Conservation (phyloP, 257 asterid species). For the Echium plantagineum region DNA sequence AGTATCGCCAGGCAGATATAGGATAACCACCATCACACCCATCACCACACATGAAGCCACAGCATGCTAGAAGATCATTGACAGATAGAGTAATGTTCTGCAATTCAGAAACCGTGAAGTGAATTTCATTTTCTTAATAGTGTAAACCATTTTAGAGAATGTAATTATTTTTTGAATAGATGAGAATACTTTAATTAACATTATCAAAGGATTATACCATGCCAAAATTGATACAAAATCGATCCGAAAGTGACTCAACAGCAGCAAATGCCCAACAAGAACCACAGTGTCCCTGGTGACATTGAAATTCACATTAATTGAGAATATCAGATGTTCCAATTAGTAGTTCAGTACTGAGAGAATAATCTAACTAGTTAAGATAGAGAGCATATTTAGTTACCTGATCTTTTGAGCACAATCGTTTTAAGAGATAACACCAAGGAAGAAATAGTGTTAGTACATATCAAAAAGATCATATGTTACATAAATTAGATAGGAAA, state of each 20-base stretch:
- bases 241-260: conserved; percentile 81
- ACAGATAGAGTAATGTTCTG: conserved; percentile 82
- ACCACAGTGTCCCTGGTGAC: conserved; percentile 87
- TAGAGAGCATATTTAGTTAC: conserved; percentile 29
- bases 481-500: conserved; percentile 9
- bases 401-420: conserved; percentile 52
- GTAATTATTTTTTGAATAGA: not conserved
- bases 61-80: conserved; percentile 89
- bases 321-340: not conserved
- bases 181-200: not conserved
- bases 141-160: not conserved
- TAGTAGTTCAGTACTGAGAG: not conserved
- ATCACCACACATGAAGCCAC: conserved; percentile 85
- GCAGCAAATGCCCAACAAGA: conserved; percentile 99
- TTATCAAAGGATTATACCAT: conserved; percentile 23
- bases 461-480: conserved; percentile 10
- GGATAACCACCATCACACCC: conserved; percentile 99
- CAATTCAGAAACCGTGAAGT: not conserved
- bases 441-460: conserved; percentile 24
- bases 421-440: conserved; percentile 18
- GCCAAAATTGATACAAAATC: conserved; percentile 74
- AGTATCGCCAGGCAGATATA: conserved; percentile 76
- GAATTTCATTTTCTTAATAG: not conserved
- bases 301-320: not conserved
- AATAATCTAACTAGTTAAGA: not conserved